Conservation (phyloP, 2,329 filamentous ascomycete species). For the Coleophoma cylindrospora region DNA sequence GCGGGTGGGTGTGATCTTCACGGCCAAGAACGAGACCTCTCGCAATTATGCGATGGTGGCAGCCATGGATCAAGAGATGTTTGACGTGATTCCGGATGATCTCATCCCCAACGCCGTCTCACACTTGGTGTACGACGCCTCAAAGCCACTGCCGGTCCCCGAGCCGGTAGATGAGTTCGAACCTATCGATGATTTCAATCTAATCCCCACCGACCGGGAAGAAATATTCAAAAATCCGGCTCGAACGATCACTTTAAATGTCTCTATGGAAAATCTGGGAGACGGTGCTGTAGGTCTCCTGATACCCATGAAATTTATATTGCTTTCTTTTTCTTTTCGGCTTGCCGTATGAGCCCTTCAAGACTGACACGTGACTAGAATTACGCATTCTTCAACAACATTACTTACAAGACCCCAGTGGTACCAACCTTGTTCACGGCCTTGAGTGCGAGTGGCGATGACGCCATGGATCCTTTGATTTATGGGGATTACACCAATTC, state of each 20-base stretch:
- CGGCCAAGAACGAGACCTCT: slow-evolving; percentile 33
- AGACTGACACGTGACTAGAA: slow-evolving; percentile 21
- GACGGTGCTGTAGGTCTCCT: too few species aligned
- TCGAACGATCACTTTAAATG: too few species aligned
- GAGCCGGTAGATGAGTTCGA: slow-evolving; percentile 53
- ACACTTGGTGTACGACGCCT: slow-evolving; percentile 51
- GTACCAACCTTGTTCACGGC: slow-evolving; percentile 78
- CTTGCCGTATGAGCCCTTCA: too few species aligned
- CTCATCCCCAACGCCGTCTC: slow-evolving; percentile 63
- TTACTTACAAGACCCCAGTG: slow-evolving; percentile 69
- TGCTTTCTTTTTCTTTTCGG: too few species aligned
- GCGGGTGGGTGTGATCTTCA: slow-evolving; percentile 39
- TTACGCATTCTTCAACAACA: slow-evolving; percentile 67
- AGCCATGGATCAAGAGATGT: slow-evolving; percentile 45
- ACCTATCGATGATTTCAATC: slow-evolving; percentile 65
- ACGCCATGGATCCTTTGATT: slow-evolving; percentile 44
- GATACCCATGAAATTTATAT: too few species aligned
- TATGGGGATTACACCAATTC: slow-evolving; percentile 60
- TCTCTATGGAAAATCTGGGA: too few species aligned
- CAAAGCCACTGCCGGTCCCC: slow-evolving; percentile 41
- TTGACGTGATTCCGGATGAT: slow-evolving; percentile 52
- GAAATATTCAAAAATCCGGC: slow-evolving; percentile 38
- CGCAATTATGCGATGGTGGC: slow-evolving; percentile 15
- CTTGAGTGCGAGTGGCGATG: slow-evolving; percentile 47
- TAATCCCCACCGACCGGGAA: slow-evolving; percentile 63